Evolutionary conservation across 352 stramenopile species (phyloP), one percentile per base, ranked within the genome.

Genomic region (Pythium brachiatum): DNA sequence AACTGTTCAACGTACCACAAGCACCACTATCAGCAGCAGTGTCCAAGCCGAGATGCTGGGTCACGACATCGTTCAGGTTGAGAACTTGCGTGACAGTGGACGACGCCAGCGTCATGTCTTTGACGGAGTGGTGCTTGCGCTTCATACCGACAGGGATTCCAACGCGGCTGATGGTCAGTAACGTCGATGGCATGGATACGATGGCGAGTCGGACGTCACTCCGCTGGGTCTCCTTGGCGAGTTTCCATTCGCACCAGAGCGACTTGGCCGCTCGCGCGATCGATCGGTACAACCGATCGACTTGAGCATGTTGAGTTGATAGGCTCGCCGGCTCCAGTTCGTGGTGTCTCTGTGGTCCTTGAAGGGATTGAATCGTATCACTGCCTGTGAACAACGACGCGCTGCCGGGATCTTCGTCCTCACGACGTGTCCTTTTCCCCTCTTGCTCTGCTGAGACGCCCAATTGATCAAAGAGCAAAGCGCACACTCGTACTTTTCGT

Each of bases 161-260:
- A 1, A 34, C n/a, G 21, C 29, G 21, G n/a, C 20, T n/a, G 12
- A 53, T n/a, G 41, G 13, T 11, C 18, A 16, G 13, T 15, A 57
- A 25, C 13, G 43, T 18, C 20, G 39, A 20, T 21, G 23, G 7
- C 2, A 52, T 52, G 15, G 44, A 32, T 34, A 11, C 26, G 38
- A 70, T 47, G 6, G 46, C 52, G 15, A 54, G 58, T 9, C 69
- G 53, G 0, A 75, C 6, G 6, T 81, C 67, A 5, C 34, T 25
- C 16, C 68, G 61, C 3, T 69, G 38, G 4, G 68, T 58, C 16
- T 69, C 32, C 53, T 72, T 72, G 1, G 52, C 62, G 2, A 72
- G 66, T n/a, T 73, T 81, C 75, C 75, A 86, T 31, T 83, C 65
- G 25, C 68, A 66, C 79, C 79, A 89, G 2, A 79, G n/a, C 21